Conservation (phyloP, 495 filamentous ascomycete species). For the Filosporella fistucella region DNA sequence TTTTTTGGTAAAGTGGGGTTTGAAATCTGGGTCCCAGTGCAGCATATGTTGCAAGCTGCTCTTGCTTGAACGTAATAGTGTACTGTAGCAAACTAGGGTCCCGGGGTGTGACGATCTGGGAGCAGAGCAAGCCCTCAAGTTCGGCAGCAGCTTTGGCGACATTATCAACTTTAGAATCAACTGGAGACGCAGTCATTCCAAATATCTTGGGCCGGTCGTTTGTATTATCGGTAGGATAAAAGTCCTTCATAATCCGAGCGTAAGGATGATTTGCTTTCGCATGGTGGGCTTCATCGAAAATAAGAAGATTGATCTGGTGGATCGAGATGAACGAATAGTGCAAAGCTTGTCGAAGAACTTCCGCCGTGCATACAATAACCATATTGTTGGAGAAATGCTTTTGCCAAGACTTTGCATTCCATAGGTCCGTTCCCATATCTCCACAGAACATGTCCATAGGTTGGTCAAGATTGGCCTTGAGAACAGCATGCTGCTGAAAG, state of each 20-base stretch:
- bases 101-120: slow-evolving; percentile 76
- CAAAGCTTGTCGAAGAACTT: slow-evolving; percentile 76
- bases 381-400: slow-evolving; percentile 64
- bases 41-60: slow-evolving; percentile 56
- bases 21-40: slow-evolving; percentile 45
- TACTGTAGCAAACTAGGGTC: slow-evolving; percentile 58
- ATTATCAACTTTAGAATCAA: slow-evolving; percentile 78
- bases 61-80: slow-evolving; percentile 49
- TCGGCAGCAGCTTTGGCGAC: slow-evolving; percentile 67
- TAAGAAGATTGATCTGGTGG: slow-evolving; percentile 79
- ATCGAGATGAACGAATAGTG: slow-evolving; percentile 78
- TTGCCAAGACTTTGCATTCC: slow-evolving; percentile 64
- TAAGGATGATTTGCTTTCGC: slow-evolving; percentile 94
- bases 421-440: slow-evolving; percentile 61
- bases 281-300: slow-evolving; percentile 97
- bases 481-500: slow-evolving; percentile 82
- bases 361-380: slow-evolving; percentile 92
- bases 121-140: slow-evolving; percentile 74
- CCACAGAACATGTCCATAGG: slow-evolving; percentile 77
- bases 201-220: slow-evolving; percentile 71
- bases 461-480: slow-evolving; percentile 80
- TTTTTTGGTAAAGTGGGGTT: slow-evolving; percentile 56
- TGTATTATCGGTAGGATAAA: slow-evolving; percentile 50
- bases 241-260: slow-evolving; percentile 86
- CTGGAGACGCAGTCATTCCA: slow-evolving; percentile 96